phyloP scores from a whole-genome alignment of 192 early-diverging fungal genomes.

The Coemansia sp. region DNA sequence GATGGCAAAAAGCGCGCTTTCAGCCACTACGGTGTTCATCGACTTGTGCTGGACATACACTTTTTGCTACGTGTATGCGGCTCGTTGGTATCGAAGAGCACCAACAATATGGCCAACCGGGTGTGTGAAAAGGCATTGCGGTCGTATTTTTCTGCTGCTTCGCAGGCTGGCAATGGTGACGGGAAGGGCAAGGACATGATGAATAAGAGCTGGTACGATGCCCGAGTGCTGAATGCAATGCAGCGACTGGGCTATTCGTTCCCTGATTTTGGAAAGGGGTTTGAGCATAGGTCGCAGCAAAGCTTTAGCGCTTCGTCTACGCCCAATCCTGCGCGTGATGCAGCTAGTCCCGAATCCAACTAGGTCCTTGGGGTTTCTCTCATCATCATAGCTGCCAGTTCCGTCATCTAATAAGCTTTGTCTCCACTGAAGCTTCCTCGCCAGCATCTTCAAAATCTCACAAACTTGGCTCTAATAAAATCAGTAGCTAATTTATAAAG shows the following conservation, averaged over 20 bases:
- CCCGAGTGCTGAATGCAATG: conserved; percentile 42
- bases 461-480: no score
- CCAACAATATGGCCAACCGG: conserved; percentile 54
- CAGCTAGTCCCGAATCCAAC: no score
- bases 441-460: no score
- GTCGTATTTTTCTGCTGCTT: conserved; percentile 30
- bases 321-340: not conserved
- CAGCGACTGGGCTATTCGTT: conserved; percentile 39
- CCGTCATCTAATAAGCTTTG: no score
- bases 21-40: conserved; percentile 51
- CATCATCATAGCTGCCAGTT: no score
- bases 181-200: conserved; percentile 29
- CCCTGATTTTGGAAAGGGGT: conserved; percentile 48
- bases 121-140: conserved; percentile 56
- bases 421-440: no score
- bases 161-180: no score
- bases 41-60: conserved; percentile 52
- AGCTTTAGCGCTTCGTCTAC: conserved; percentile 30
- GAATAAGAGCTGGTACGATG: conserved; percentile 51
- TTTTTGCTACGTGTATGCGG: conserved; percentile 53
- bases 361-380: no score
- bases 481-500: no score
- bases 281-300: conserved; percentile 54
- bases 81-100: conserved; percentile 52
- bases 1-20: conserved; percentile 34